These are phyloP conservation scores for Populus simonii DNA, from an alignment of 345 rosid genomes.

Conservation along the genomic window DNA sequence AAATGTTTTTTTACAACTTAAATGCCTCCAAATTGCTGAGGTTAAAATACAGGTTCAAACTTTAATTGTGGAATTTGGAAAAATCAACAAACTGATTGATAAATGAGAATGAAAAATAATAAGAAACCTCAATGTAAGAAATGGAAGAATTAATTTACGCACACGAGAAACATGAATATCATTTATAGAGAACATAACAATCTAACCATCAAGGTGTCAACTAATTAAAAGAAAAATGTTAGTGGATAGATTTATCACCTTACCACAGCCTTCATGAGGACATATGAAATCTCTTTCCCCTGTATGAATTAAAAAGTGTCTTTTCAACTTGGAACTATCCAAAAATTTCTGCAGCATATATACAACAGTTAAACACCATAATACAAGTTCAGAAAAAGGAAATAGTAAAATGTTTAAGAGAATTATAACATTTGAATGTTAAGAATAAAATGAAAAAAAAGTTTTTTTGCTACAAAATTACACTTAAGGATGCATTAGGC, in stretches of 20 bases:
- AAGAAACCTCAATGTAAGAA: background rate
- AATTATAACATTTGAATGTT: background rate
- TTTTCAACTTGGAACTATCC: conserved; percentile 96
- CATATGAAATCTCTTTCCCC: conserved; percentile 84
- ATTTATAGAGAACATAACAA: background rate
- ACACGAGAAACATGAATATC: background rate
- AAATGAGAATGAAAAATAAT: background rate
- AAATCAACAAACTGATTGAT: background rate
- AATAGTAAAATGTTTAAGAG: background rate
- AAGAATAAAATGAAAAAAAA: background rate
- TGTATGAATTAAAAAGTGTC: conserved; percentile 91
- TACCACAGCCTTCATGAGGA: conserved; percentile 97
- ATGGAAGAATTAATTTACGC: background rate
- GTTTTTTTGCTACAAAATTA: background rate
- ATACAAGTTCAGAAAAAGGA: conserved; percentile 8
- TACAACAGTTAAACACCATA: background rate
- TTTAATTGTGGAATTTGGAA: background rate
- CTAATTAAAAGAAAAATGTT: background rate
- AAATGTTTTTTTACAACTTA: background rate
- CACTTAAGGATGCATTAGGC: background rate
- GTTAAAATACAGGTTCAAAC: background rate
- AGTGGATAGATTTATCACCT: conserved; percentile 50
- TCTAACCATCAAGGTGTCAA: background rate
- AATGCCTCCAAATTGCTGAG: background rate
- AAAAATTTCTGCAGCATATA: conserved; percentile 78